These are phyloP conservation scores for Bruguiera parviflora DNA, from an alignment of 345 rosid species.

Conservation along the genomic window DNA sequence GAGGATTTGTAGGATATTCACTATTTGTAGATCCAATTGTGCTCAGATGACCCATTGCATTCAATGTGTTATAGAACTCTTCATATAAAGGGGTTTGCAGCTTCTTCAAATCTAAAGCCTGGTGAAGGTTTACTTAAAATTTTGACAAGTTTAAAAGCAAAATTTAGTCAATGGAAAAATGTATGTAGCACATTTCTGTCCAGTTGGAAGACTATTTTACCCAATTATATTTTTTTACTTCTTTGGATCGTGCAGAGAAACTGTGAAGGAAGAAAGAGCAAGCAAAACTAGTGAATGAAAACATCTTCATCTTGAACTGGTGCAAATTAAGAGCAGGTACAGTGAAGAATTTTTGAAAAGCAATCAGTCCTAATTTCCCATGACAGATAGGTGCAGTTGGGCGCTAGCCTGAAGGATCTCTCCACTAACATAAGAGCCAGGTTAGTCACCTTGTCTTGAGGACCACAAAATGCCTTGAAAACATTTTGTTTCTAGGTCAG, in stretches of 20 bases:
- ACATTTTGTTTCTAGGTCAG: too few relatives aligned
- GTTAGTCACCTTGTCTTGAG: background rate
- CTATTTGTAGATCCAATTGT: conserved; percentile 8
- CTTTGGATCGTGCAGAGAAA: background rate
- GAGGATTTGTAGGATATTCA: conserved; percentile 13
- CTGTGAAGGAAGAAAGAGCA: background rate
- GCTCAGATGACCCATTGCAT: conserved; percentile 7
- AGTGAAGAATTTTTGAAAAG: background rate
- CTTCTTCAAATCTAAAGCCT: conserved; percentile 43
- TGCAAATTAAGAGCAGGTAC: background rate
- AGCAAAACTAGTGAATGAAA: background rate
- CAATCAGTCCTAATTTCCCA: background rate
- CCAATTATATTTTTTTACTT: background rate
- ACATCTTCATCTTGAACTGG: background rate
- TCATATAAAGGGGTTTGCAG: conserved; percentile 29
- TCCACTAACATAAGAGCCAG: background rate
- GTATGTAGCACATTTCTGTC: background rate
- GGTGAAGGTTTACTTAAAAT: conserved; percentile 3
- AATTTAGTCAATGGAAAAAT: background rate
- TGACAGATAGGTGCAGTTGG: background rate
- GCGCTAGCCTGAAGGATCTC: background rate
- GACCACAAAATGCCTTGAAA: background rate
- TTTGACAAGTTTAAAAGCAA: background rate
- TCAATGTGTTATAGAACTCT: conserved; percentile 24
- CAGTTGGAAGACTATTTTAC: background rate